Evolutionary conservation across 805 yeast species (phyloP).

Genomic region (Candida cerambycidarum): DNA sequence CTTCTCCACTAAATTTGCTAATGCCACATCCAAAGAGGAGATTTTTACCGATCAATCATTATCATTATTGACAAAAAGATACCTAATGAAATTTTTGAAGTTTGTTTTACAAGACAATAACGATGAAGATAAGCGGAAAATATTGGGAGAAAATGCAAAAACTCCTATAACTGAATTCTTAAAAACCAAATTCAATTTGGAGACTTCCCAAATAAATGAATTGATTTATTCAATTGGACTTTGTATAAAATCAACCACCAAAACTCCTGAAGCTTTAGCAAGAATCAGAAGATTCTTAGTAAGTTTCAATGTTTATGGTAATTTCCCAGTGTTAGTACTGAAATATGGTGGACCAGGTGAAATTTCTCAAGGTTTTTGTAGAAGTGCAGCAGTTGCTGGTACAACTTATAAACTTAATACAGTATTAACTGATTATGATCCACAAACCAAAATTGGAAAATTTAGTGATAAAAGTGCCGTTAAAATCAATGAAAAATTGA

Average conservation of each 20-base stretch:
- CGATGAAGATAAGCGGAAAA: constrained; percentile 59
- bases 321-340: constrained; percentile 87
- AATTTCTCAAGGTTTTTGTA: constrained; percentile 91
- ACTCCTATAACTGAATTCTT: constrained; percentile 62
- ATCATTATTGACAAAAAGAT: constrained; percentile 72
- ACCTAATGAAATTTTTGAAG: constrained; percentile 87
- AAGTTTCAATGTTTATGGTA: constrained; percentile 90
- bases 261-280: constrained; percentile 72
- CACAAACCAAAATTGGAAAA: constrained; percentile 61
- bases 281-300: constrained; percentile 80
- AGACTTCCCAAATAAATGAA: constrained; percentile 75
- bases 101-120: constrained; percentile 62
- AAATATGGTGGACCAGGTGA: constrained; percentile 97
- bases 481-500: constrained; percentile 74
- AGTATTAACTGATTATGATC: constrained; percentile 62
- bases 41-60: constrained; percentile 87
- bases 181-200: constrained; percentile 64
- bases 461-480: constrained; percentile 76
- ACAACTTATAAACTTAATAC: constrained; percentile 87
- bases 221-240: constrained; percentile 84
- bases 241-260: constrained; percentile 57
- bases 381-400: constrained; percentile 98
- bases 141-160: constrained; percentile 57
- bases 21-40: constrained; percentile 75
- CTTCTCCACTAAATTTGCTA: constrained; percentile 76